phyloP scores from a whole-genome alignment of 192 early-diverging fungal species.

The Coemansia erecta region DNA sequence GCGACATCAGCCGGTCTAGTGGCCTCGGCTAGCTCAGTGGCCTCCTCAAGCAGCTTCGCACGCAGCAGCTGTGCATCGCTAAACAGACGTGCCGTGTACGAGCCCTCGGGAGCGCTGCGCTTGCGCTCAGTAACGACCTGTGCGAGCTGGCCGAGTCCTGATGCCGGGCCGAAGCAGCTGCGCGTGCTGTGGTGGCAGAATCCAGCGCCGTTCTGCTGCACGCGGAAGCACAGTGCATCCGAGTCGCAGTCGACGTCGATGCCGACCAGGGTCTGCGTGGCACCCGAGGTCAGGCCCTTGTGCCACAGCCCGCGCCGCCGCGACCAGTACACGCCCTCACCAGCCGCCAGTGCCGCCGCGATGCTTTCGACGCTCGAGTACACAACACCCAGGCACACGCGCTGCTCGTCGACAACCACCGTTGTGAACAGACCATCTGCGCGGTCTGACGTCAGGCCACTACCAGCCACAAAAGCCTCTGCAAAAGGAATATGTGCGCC shows the following conservation, averaged over 20 bases:
- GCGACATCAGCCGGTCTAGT: slow-evolving; percentile 74
- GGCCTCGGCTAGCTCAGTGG: slow-evolving; percentile 87
- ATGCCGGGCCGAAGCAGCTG: slow-evolving; percentile 85
- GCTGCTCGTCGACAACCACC: slow-evolving; percentile 87
- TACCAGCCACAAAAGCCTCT: slow-evolving; percentile 26
- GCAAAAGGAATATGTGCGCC: slow-evolving; percentile 18
- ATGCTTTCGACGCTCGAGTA: slow-evolving; percentile 88
- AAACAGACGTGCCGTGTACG: slow-evolving; percentile 89
- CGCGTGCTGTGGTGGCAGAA: slow-evolving; percentile 93
- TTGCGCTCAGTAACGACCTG: slow-evolving; percentile 68
- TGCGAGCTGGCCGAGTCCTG: slow-evolving; percentile 74
- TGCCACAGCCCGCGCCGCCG: slow-evolving; percentile 89
- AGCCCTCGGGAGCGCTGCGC: slow-evolving; percentile 74
- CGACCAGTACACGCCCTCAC: slow-evolving; percentile 91
- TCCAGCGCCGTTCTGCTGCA: slow-evolving; percentile 81
- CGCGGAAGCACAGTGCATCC: slow-evolving; percentile 84
- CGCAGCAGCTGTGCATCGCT: slow-evolving; percentile 73
- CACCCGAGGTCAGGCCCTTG: slow-evolving; percentile 93
- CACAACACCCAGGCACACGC: slow-evolving; percentile 85
- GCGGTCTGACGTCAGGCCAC: slow-evolving; percentile 63
- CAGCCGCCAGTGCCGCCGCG: slow-evolving; percentile 70
- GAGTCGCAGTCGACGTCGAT: slow-evolving; percentile 88
- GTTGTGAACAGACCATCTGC: slow-evolving; percentile 90
- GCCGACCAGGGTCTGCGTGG: slow-evolving; percentile 80
- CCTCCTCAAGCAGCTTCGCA: slow-evolving; percentile 96